Conservation (phyloP, 805 yeast genomes). For the Priceomyces fermenticarens region DNA sequence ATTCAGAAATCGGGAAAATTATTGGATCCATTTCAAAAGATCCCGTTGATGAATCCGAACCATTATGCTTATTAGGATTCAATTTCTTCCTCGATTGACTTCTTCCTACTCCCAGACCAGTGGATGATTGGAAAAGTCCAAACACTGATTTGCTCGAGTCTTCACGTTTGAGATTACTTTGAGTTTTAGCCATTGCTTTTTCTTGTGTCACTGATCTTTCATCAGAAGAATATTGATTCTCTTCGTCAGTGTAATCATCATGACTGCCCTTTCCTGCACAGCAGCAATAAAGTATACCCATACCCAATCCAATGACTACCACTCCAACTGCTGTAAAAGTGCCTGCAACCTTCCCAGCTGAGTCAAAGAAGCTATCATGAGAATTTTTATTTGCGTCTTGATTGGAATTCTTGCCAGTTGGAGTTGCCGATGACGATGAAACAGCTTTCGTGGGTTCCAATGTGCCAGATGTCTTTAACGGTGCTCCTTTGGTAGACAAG, state of each 20-base stretch:
- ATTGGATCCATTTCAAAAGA: slow-evolving; percentile 6
- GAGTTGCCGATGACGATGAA: slow-evolving; percentile 5
- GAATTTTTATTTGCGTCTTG: not conserved
- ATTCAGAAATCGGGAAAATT: slow-evolving; percentile 35
- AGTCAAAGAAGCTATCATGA: slow-evolving; percentile 53
- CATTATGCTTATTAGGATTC: slow-evolving; percentile 11
- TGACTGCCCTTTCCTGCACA: slow-evolving; percentile 15
- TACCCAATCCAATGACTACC: slow-evolving; percentile 45
- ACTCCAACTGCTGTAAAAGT: slow-evolving; percentile 79
- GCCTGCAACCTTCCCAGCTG: slow-evolving; percentile 80
- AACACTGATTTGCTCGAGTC: slow-evolving; percentile 34
- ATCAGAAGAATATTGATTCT: slow-evolving; percentile 35
- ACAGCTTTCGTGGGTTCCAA: not conserved
- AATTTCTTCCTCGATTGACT: slow-evolving; percentile 30
- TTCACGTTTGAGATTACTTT: slow-evolving; percentile 24
- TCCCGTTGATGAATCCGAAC: slow-evolving; percentile 7
- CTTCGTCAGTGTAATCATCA: slow-evolving; percentile 37
- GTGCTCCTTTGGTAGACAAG: too few relatives aligned
- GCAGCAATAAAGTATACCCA: slow-evolving; percentile 41
- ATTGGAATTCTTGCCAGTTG: not conserved
- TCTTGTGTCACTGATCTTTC: slow-evolving; percentile 22
- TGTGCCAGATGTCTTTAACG: not conserved
- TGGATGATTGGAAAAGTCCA: slow-evolving; percentile 18
- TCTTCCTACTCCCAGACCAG: slow-evolving; percentile 18
- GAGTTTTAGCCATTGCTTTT: slow-evolving; percentile 10